Evolutionary conservation across 2,329 filamentous ascomycete genomes (phyloP).

Genomic region (Botryotinia calthae): DNA sequence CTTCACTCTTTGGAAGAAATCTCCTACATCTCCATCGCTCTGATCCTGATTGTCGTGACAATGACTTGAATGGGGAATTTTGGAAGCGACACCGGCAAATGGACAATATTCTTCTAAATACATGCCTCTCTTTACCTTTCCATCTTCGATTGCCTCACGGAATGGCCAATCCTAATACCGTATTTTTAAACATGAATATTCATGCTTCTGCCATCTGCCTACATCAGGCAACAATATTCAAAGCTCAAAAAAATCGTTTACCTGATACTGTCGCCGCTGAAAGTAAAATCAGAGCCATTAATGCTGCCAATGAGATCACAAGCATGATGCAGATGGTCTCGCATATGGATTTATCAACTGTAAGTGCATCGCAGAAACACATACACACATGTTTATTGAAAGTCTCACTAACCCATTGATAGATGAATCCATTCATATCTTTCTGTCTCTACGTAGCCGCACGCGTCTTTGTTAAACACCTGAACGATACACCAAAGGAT

Average conservation of each 20-base stretch:
- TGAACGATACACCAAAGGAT: constrained; percentile 91
- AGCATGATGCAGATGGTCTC: constrained; percentile 95
- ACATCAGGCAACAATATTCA: constrained; percentile 98
- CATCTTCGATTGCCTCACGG: constrained; percentile 76
- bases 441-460: constrained; percentile 97
- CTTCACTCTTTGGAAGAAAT: constrained; percentile 88
- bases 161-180: constrained; percentile 74
- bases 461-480: constrained; percentile 90
- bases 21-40: constrained; percentile 88
- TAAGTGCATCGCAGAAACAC: constrained; percentile 47
- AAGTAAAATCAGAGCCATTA: constrained; percentile 89
- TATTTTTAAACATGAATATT: constrained; percentile 96
- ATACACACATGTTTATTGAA: neutral
- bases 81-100: constrained; percentile 90
- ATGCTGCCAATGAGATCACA: constrained; percentile 88
- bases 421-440: constrained; percentile 95
- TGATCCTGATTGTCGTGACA: constrained; percentile 73
- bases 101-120: constrained; percentile 88
- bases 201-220: constrained; percentile 95
- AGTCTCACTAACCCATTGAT: constrained; percentile 20
- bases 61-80: constrained; percentile 88
- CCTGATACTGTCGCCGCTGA: constrained; percentile 76
- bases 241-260: constrained; percentile 84
- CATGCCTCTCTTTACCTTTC: constrained; percentile 75
- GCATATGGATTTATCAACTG: constrained; percentile 78